Evolutionary conservation across 1,284 basidiomycete species (phyloP), one percentile per base, ranked within the genome.

Genomic region (Phenoliferia sp.): DNA sequence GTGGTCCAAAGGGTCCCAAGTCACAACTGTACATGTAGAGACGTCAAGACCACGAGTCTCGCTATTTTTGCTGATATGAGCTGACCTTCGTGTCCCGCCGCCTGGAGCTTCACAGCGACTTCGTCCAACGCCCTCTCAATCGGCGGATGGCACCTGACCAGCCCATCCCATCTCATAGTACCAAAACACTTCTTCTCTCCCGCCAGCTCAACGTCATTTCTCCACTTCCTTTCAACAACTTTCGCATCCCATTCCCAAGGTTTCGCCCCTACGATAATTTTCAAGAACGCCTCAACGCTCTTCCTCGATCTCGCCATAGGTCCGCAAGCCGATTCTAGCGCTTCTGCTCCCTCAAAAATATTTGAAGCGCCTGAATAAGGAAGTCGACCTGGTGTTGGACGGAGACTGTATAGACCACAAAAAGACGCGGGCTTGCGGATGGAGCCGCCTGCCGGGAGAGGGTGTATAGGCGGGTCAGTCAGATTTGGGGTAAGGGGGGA

Each of bases 101-200:
- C 64, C 12, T 62, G 34, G 26, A 82, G 74, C 16, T 68, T 67
- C 10, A 72, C 63, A 9, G 77, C 70, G 1, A 76, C 70, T 9
- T 62, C 39, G 2, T 78, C 73, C 64, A 82, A 66, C 0, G 79
- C 81, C 2, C 79, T 71, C 16, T 73, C 67, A 39, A 80, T 77
- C 0, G 81, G 79, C 16, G 78, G 75, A 9, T 76, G 76, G 2
- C 80, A 80, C 28, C 68, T 72, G 31, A 80, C 76, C 1, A 79
- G 67, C 1, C 79, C 79, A 69, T 82, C 80, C 54, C 80, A 73
- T 67, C 77, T 73, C 74, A 81, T 77, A 29, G 81, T 74, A 0
- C 79, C 81, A 28, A 80, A 72, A 19, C 75, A 74, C 60, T 73
- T 76, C 7, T 67, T 65, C 67, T 66, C 65, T 63, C 72, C 68